Evolutionary conservation across 2,329 filamentous ascomycete genomes (phyloP), one percentile per base, ranked within the genome.

Genomic region (Aspergillus jensenii): DNA sequence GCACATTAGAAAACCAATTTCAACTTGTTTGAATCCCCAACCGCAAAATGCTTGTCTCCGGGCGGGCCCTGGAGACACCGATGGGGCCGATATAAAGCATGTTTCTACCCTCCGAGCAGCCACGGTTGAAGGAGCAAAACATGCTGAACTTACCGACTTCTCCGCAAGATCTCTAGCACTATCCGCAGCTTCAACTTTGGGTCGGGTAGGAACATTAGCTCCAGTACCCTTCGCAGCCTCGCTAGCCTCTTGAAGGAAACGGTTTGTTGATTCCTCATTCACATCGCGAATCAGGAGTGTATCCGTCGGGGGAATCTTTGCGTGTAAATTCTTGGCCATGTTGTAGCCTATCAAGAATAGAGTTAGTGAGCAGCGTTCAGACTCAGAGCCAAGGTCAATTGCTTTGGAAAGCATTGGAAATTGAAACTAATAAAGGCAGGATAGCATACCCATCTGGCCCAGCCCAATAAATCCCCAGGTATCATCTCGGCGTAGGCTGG

Each of bases 301-400:
- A 70, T 91, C 88, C 9, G 81, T 78, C 21, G 79, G 74, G 3
- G 86, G 83, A 31, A 90, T 81, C 71, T 89, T 90, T 39, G 83
- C 79, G 65, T 87, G 82, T 5, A 91, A 78, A 66, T 90, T 91
- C 71, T 81, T 84, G 37, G 88, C 88, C 88, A 91, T 91, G 48
- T 86, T 84, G 64, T 86, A 90, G 48, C 88, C 87, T 89, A 52
- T 57, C 58, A 56, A 41, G 41, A 37, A 43, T 44, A 41, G 25
- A 25, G 23, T 58, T 33, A 53, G 45, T 43, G 52, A 52, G 43
- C 41, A 52, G 47, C 27, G 4, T 35, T 46, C 14, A n/a, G 27
- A 31, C 8, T 11, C 27, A 11, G 3, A 31, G 9, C 27, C 27
- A 31, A 31, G 9, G 9, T 11, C 27, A 31, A 31, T 31, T 31